Base-by-base conservation (phyloP, 305 asterid species). In the Petunia hybrid region DNA sequence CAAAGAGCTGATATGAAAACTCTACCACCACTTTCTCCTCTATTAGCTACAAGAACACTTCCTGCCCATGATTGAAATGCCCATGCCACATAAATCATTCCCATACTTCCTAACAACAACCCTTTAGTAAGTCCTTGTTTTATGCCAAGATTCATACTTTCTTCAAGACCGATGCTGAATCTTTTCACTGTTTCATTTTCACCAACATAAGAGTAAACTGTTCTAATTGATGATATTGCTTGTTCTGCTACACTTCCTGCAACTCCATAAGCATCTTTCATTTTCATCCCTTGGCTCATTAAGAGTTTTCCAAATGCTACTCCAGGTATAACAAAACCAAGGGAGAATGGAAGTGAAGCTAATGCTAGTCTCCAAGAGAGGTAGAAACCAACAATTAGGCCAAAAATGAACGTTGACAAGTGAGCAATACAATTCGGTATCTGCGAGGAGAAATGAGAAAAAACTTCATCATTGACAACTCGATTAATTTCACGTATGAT, bases 1-100 rank as follows among this genome's bases (percentile, higher is more conserved):
- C 89, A 88, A 68, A 91, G 80, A 38, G 93, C 88, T 48, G 96
- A 87, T 22, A 94, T 82, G 73, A 92, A 94, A 64, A 94, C 97
- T 0, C 85, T 87, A 40, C 93, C 97, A 38, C 97, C 95, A 35
- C 84, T 92, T 81, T 94, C 97, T n/a, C 92, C 92, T 82, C 89
- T 83, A 48, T 94, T 89, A 31, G 80, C 76, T 1, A 94, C 95
- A 57, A 94, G 95, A 35, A 90, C 8, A 73, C 97, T 92, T 6
- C 96, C 97, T 0, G 90, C 93, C 98, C 95, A 94, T 10, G 91
- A 83, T 63, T 89, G 93, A 84, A 94, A 94, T 1, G 94, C 94
- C 98, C 97, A 94, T 4, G 95, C 82, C 13, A 88, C 91, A 62
- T 84, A 94, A 71, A 91, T 83, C 38, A 87, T 87, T 64, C 94